Percentiles rank a stretch among this genome's conserved stretches.
These are phyloP conservation scores for Zasmidium citrigriseum DNA, from an alignment of 2,329 filamentous ascomycete genomes.

Conservation along the genomic window DNA sequence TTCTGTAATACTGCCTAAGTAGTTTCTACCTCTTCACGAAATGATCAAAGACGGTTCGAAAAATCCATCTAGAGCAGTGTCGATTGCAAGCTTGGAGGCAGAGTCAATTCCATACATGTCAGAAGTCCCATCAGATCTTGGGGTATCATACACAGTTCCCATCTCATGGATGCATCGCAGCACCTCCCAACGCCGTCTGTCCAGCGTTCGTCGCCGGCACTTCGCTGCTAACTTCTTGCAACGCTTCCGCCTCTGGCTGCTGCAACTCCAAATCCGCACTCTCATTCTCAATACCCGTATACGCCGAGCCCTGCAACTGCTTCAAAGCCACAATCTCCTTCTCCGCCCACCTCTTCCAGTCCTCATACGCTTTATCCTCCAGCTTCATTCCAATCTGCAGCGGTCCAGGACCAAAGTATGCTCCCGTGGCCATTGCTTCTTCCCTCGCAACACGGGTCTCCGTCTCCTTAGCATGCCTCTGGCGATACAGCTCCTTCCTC, in stretches of 20 bases:
- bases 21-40: too few relatives aligned
- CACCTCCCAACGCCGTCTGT: slow-evolving; percentile 40
- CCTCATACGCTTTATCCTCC: slow-evolving; percentile 77
- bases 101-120: neutral
- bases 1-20: too few relatives aligned
- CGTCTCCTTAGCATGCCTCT: slow-evolving; percentile 80
- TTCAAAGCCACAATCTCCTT: slow-evolving; percentile 52
- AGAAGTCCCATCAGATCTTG: slow-evolving; percentile 1
- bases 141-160: slow-evolving; percentile 15
- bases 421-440: slow-evolving; percentile 82
- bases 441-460: slow-evolving; percentile 80
- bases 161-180: slow-evolving; percentile 37
- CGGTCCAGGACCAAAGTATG: slow-evolving; percentile 79
- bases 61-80: too few relatives aligned
- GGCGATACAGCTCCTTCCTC: slow-evolving; percentile 84
- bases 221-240: slow-evolving; percentile 37
- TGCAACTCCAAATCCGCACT: slow-evolving; percentile 30
- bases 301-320: slow-evolving; percentile 49
- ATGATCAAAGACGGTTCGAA: too few relatives aligned
- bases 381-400: slow-evolving; percentile 78
- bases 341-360: slow-evolving; percentile 80
- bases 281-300: slow-evolving; percentile 39
- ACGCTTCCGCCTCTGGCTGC: slow-evolving; percentile 36
- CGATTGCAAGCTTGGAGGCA: neutral
- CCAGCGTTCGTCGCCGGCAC: slow-evolving; percentile 36